Evolutionary conservation across 192 early-diverging fungal species (phyloP), one percentile per base, ranked within the genome.

Genomic region (Coemansia sp.): DNA sequence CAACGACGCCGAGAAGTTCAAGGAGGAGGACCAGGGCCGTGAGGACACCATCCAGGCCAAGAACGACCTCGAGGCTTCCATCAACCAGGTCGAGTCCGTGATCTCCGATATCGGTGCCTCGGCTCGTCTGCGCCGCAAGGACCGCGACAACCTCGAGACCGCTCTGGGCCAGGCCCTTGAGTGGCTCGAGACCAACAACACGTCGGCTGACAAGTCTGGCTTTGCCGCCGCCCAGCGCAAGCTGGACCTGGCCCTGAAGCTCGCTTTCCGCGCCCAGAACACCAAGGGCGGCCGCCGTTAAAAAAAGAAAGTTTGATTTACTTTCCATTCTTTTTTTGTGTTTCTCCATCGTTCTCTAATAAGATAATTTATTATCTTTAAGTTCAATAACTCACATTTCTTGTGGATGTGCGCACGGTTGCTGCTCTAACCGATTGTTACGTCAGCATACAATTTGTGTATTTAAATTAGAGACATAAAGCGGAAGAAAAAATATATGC

Each of bases 1-100:
- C 63, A 62, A 69, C 39, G 95, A 96, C 62, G 93, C 95, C 65
- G 92, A 94, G 83, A 85, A 91, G 87, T 92, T 87, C 82, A 86
- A 86, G 81, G 87, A 90, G 66, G 82, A 87, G 67, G 92, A 93
- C 79, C 83, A 84, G 72, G 78, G 86, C 67, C 86, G 84, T 63
- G 88, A 90, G 76, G 86, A 87, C 52, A 80, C 83, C 56, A 86
- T 92, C 72, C 85, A 89, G 73, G 89, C 91, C 75, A 89, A 88
- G 84, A 89, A 92, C 83, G 87, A 89, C 60, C 84, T 93, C 62
- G 92, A 92, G 83, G 76, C 76, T 57, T 85, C 88, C 62, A 80
- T 91, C 70, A 88, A 88, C 87, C 86, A 87, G 68, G 84, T 89
- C 76, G 84, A 88, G 83, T 82, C 67, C 51, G 86, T 78, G 58